Conservation (phyloP, 345 rosid species). For the Rhodamnia argentea region DNA sequence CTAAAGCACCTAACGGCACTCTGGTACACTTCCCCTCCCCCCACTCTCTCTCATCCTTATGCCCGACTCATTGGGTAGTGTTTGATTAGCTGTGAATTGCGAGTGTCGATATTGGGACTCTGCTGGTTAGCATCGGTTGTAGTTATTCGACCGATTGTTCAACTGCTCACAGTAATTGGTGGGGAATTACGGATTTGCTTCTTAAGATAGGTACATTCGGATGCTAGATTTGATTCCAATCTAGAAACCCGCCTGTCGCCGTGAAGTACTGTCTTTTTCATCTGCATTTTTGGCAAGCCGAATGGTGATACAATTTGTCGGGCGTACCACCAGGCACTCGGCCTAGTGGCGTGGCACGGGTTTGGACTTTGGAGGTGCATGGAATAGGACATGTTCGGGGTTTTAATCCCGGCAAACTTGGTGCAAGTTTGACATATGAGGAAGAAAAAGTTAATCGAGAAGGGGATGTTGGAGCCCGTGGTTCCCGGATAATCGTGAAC, state of each 20-base stretch:
- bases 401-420: background rate
- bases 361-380: background rate
- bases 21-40: constrained; percentile 28
- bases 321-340: background rate
- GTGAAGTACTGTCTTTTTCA: background rate
- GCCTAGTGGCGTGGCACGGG: background rate
- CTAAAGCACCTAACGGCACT: constrained; percentile 57
- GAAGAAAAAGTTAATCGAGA: background rate
- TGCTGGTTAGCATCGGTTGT: background rate
- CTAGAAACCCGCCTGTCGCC: background rate
- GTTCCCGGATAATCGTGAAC: background rate
- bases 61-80: background rate
- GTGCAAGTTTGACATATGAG: background rate
- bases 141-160: background rate
- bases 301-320: background rate
- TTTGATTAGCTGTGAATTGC: background rate
- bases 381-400: background rate
- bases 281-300: background rate
- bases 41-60: background rate
- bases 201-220: background rate
- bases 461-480: background rate
- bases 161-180: background rate
- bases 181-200: background rate
- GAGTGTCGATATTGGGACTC: background rate
- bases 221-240: background rate